Evolutionary conservation across 2,329 filamentous ascomycete genomes (phyloP).

Genomic region (Ceratocystis alfenasii): DNA sequence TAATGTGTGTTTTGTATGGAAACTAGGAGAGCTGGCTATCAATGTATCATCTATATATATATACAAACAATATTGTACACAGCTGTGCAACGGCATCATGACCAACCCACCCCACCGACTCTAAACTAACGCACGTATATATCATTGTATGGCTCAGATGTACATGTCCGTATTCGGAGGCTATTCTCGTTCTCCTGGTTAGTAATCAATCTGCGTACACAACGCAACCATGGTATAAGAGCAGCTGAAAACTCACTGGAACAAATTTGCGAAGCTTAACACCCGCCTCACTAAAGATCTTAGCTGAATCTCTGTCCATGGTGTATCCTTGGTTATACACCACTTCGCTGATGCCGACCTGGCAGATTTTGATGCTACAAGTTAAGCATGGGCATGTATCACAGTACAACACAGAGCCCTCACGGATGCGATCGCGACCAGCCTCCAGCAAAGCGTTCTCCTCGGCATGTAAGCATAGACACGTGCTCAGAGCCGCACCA

Average conservation of each 20-base stretch:
- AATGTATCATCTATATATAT: background rate
- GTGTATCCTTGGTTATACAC: constrained; percentile 90
- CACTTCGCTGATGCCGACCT: constrained; percentile 90
- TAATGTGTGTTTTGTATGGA: constrained; percentile 10
- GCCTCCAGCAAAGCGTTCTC: constrained; percentile 95
- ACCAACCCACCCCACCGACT: background rate
- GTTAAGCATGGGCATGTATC: constrained; percentile 95
- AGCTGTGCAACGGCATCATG: background rate
- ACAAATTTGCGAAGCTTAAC: constrained; percentile 79
- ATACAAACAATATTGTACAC: background rate
- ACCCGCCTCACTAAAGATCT: constrained; percentile 71
- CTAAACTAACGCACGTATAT: background rate
- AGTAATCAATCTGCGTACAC: background rate
- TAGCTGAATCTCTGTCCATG: constrained; percentile 77
- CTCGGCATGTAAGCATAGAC: constrained; percentile 93
- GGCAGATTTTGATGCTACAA: constrained; percentile 96
- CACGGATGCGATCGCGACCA: constrained; percentile 75
- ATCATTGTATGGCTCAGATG: constrained; percentile 36
- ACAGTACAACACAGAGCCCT: constrained; percentile 76
- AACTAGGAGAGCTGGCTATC: no score
- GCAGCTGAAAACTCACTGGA: constrained; percentile 46
- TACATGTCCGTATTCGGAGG: constrained; percentile 54
- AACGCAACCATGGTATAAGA: background rate
- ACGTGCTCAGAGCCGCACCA: constrained; percentile 69
- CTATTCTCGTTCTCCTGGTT: constrained; percentile 29